Evolutionary conservation across 2,329 filamentous ascomycete genomes (phyloP).

Genomic region (Graphiopsis chlorocephala): DNA sequence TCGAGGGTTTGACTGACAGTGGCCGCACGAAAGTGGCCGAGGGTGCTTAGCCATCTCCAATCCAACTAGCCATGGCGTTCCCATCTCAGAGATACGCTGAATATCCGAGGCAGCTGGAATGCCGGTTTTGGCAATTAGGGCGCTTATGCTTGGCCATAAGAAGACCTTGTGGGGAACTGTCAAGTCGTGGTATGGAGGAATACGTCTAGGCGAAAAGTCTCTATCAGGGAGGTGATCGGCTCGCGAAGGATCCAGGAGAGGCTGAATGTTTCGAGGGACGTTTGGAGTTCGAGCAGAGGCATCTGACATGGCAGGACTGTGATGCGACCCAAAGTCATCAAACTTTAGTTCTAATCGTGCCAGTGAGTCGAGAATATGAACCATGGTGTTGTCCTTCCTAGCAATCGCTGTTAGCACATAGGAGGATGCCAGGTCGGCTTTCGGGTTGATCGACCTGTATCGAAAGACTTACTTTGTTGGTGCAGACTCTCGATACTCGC

Average conservation of each 20-base stretch:
- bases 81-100: conserved; percentile 35
- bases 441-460: conserved; percentile 23
- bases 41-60: neutral
- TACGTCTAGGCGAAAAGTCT: neutral
- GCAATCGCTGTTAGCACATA: neutral
- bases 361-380: conserved; percentile 58
- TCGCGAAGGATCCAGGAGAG: neutral
- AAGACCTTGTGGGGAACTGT: conserved; percentile 52
- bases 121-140: conserved; percentile 34
- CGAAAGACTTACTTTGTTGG: conserved; percentile 54
- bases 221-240: too few relatives aligned
- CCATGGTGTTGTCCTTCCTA: conserved; percentile 62
- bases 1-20: too few relatives aligned
- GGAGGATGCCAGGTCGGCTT: too few relatives aligned
- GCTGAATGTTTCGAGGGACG: neutral
- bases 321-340: conserved; percentile 39
- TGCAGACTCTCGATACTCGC: conserved; percentile 58
- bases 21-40: neutral
- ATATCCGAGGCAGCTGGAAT: conserved; percentile 32
- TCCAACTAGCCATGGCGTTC: conserved; percentile 37
- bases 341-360: conserved; percentile 56
- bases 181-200: conserved; percentile 25
- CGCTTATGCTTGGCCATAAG: conserved; percentile 41
- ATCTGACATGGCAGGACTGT: neutral
- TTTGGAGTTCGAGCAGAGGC: neutral